Base-by-base conservation (phyloP, 768 basidiomycete species). In the Stropharia rugosoannulata region DNA sequence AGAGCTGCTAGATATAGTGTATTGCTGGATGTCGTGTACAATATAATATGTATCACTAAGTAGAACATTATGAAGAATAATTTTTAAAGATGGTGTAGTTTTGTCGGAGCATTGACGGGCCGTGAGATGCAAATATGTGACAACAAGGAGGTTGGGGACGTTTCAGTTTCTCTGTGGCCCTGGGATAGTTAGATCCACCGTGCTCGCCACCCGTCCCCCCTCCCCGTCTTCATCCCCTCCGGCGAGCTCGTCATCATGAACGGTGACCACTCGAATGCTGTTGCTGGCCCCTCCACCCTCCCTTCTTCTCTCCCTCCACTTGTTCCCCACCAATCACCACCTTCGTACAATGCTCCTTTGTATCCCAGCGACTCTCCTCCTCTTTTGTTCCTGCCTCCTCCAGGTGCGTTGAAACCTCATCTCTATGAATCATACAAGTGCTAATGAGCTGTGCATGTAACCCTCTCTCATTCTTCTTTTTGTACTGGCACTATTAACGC, bases 211-310 rank as follows among this genome's bases (percentile, higher is more conserved):
- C 42, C 51, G 51, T 44, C 42, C 41, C 42, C 40, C 27, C 22
- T 43, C 35, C 63, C 60, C 60, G 53, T 66, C 65, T 58, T 59
- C 60, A 61, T 61, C 51, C 62, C 51, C 61, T 56, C 4, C 62
- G 54, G 49, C 56, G 55, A 55, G 61, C 54, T 47, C 54, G 50
- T 50, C 60, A 66, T 59, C 62, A 78, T 78, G 78, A 72, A 72
- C 71, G 66, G 67, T 58, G 69, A 74, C 57, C 67, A 74, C 69
- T 51, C 68, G 55, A 84, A 86, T 66, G 83, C 86, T 56, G 72
- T 85, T 62, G 85, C 86, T 51, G 87, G 86, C 38, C 86, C 87
- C 29, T 87, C 86, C 25, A 76, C 61, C 44, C 59, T 59, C 44
- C 62, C 63, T 46, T 63, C 86, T 22, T 76, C 61, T 42, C 59